Base-by-base conservation (phyloP, 169 alveolate species). In the Theileria orientalis region DNA sequence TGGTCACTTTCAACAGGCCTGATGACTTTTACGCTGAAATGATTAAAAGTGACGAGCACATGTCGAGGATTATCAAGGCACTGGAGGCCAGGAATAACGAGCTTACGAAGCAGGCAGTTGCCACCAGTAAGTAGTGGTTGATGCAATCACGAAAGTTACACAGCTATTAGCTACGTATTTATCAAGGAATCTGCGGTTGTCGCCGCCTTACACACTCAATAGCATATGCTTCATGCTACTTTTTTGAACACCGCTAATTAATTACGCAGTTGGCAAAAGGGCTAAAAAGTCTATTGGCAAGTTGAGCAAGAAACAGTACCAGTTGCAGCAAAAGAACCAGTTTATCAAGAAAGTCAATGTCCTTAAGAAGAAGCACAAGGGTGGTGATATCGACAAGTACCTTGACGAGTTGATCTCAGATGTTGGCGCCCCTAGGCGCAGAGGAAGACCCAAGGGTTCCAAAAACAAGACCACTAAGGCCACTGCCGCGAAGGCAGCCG, bases 21-120 rank as follows among this genome's bases (percentile, higher is more conserved):
- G n/a, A 51, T 13, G 88, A 80, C 46, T 80, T 72, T 56, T 80
- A 72, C 30, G 78, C 88, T 0, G 88, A 80, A 47, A 80, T 80
- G 88, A 11, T 80, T 27, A 80, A 80, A 27, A 72, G 76, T 14
- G 88, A 80, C 46, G 16, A 47, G 14, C 83, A 72, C 13, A 80
- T 80, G 88, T 51, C 49, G 1, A 0, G 62, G 29, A 72, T 80
- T n/a, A 64, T 70, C 68, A 62, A 47, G 14, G 54, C 69, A 42
- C 60, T 70, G 13, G 56, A 70, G 3, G 51, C 59, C 8, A 69
- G 67, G 19, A 25, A 61, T n/a, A 60, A 79, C 23, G 25, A 13
- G 8, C 52, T 60, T n/a, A 67, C 37, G 30, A 76, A 80, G 37
- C 60, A 51, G 44, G 44, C 32, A 9, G 13, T 33, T 47, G 13